phyloP scores from a whole-genome alignment of 495 filamentous ascomycete species.

The Penicillium mononematosum region DNA sequence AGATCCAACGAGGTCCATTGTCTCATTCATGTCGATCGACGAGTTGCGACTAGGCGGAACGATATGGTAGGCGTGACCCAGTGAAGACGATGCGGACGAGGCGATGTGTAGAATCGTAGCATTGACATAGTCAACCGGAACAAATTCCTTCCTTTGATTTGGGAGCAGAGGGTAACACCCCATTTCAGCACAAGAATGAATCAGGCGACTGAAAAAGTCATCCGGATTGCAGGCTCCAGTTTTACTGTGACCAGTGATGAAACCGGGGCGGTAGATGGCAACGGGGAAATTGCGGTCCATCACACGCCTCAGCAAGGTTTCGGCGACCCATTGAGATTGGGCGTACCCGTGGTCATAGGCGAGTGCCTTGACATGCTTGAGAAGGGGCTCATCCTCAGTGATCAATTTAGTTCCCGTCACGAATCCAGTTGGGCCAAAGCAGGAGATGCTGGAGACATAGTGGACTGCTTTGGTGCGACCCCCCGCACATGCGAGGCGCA shows the following conservation, averaged over 20 bases:
- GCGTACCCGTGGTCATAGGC: constrained; percentile 25
- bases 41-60: constrained; percentile 7
- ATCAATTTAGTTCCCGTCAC: no score
- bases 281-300: constrained; percentile 18
- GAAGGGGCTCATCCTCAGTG: no score
- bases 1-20: constrained; percentile 6
- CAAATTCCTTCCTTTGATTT: constrained; percentile 23
- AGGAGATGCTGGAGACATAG: constrained; percentile 21
- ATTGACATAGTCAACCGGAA: constrained; percentile 21
- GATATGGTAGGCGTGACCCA: constrained; percentile 20
- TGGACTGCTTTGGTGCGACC: constrained; percentile 10
- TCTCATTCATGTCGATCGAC: constrained; percentile 17
- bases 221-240: constrained; percentile 20
- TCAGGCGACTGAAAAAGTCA: constrained; percentile 24
- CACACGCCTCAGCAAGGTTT: constrained; percentile 19
- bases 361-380: no score
- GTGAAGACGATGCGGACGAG: constrained; percentile 4
- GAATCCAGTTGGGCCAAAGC: constrained; percentile 20
- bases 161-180: constrained; percentile 19
- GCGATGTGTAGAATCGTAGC: constrained; percentile 16
- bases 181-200: constrained; percentile 13
- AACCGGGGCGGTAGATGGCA: constrained; percentile 26
- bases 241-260: constrained; percentile 21
- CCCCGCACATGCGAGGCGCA: no score
- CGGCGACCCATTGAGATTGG: constrained; percentile 27